phyloP scores from a whole-genome alignment of 192 early-diverging fungal species.

The Allomyces macrogynus region DNA sequence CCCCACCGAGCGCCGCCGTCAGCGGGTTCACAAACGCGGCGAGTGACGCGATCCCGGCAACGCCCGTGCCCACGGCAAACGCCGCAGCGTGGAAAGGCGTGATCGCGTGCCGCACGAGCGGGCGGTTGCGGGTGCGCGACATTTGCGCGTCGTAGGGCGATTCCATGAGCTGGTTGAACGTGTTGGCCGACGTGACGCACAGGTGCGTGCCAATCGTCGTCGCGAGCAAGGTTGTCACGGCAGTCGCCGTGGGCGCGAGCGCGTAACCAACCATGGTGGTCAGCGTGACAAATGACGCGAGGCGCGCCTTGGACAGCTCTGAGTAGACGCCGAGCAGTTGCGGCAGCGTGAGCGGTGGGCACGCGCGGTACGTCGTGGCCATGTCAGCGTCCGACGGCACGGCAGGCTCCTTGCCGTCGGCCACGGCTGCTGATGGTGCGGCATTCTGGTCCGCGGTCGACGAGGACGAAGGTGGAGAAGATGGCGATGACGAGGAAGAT shows the following conservation, averaged over 20 bases:
- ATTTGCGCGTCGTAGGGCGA: conserved; percentile 93
- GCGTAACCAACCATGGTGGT: conserved; percentile 92
- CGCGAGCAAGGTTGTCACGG: conserved; percentile 40
- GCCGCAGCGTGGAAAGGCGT: conserved; percentile 55
- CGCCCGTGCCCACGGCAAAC: conserved; percentile 48
- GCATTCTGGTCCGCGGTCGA: too few species aligned
- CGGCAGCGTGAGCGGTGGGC: too few species aligned
- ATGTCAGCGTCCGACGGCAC: too few species aligned
- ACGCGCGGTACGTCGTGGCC: too few species aligned
- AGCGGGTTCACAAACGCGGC: conserved; percentile 66
- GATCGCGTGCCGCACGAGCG: conserved; percentile 57
- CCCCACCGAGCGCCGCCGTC: conserved; percentile 53
- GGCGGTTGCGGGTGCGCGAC: conserved; percentile 72
- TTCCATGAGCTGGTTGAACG: conserved; percentile 93
- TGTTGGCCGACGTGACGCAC: conserved; percentile 74
- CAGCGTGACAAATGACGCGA: conserved; percentile 73
- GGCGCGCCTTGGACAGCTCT: conserved; percentile 67
- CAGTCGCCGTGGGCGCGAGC: conserved; percentile 53
- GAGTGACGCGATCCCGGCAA: conserved; percentile 40
- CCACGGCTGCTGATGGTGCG: too few species aligned
- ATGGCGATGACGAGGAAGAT: too few species aligned
- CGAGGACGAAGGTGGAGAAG: too few species aligned
- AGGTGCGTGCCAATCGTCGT: conserved; percentile 70
- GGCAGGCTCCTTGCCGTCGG: too few species aligned
- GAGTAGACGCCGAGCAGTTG: conserved; percentile 21